Base-by-base conservation (phyloP, 1,284 basidiomycete species). In the Phellopilus nigrolimitatus region DNA sequence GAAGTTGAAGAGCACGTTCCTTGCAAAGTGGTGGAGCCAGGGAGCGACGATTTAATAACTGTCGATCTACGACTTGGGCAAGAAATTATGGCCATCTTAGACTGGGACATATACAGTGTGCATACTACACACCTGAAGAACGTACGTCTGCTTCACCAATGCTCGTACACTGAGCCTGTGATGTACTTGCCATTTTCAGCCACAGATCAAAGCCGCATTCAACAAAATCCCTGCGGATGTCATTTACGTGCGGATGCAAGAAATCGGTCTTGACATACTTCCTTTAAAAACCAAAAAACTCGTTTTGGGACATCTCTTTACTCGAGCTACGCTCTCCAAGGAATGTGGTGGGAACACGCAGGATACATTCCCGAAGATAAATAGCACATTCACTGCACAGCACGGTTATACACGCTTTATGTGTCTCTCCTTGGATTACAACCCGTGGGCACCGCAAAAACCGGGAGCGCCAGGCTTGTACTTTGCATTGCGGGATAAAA, bases 381-480 rank as follows among this genome's bases (percentile, higher is more conserved):
- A 41, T n/a, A n/a, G 31, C 17, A 41, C 13, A 28, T 22, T 31
- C n/a, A 28, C 31, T 8, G 9, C 24, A 13, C 19, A 33, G 21
- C 30, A 30, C 28, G 44, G 42, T 17, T 31, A 39, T 15, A 47
- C 28, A 22, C 28, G 36, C 6, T 52, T 64, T 30, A 61, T 63
- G 59, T 68, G 55, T 37, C 48, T 60, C 2, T 60, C 58, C 43
- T 52, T 60, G 1, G 51, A 53, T 5, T 57, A 56, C 13, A 64
- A 66, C 30, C 62, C 65, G 0, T 52, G 61, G 10, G 61, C 60
- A 6, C 66, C 66, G 7, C 56, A 65, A 41, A 45, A 62, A 9
- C 62, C 66, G 0, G 66, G 66, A 1, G 58, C 62, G 0, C 60
- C 60, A 2, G 66, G 66, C 1, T 47, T 68, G 2, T 66, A 54